Evolutionary conservation across 2,329 filamentous ascomycete genomes (phyloP).

Genomic region (Claviceps fusiformis): DNA sequence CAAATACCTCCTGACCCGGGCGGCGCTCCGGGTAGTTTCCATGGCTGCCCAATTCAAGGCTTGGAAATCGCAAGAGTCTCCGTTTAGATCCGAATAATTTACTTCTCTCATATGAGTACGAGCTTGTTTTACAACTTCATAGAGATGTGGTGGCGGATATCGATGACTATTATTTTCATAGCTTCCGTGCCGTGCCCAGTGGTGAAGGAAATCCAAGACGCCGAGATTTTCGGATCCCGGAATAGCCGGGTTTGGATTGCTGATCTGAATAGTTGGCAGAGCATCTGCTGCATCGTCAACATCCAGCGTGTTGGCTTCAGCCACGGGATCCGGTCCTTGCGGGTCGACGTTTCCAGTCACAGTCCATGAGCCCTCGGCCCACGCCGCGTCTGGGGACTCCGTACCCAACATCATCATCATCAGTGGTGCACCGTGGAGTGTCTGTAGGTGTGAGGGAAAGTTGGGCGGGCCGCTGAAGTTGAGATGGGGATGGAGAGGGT

Average conservation of each 20-base stretch:
- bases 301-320: neutral
- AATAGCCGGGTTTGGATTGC: conserved; percentile 21
- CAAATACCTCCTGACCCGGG: conserved; percentile 30
- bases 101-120: conserved; percentile 12
- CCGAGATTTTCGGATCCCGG: conserved; percentile 36
- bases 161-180: conserved; percentile 13
- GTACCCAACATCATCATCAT: neutral
- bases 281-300: neutral
- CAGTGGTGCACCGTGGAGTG: neutral
- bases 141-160: conserved; percentile 15
- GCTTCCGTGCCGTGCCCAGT: conserved; percentile 29
- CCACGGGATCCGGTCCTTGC: neutral
- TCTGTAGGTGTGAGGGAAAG: neutral
- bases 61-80: conserved; percentile 44
- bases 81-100: conserved; percentile 34
- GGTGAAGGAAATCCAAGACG: conserved; percentile 34
- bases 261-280: conserved; percentile 12
- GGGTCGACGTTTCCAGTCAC: neutral
- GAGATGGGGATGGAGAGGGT: neutral
- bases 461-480: conserved; percentile 1
- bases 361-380: neutral
- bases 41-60: conserved; percentile 44
- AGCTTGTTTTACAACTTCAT: conserved; percentile 20
- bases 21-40: conserved; percentile 34
- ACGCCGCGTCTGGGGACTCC: neutral